Base-by-base conservation (phyloP, 305 asterid species). In the Rubia tinctorum region DNA sequence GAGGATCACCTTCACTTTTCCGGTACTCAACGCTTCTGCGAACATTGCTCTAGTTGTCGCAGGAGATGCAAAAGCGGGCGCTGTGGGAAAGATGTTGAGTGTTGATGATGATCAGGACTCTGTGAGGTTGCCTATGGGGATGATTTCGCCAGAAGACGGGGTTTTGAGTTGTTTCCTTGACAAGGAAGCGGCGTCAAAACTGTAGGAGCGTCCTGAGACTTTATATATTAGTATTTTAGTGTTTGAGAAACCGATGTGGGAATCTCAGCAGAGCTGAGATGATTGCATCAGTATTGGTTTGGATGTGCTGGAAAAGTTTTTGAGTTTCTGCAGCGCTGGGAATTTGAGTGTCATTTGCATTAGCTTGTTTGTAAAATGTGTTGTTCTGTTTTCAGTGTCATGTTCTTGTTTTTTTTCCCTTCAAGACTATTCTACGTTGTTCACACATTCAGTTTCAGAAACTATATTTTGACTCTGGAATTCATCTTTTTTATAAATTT, bases 1-100 rank as follows among this genome's bases (percentile, higher is more conserved):
- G 1, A 88, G 98, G 86, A 93, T 93, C 77, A 93, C 98, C 23
- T 88, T 91, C 86, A 93, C 98, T 1, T 88, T 93, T 45, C 97
- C 98, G 0, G 95, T 93, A 10, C 86, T 93, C 71, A 91, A 89
- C 77, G 82, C 97, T 2, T 77, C 97, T 64, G 80, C 93, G 0
- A 83, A 87, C 71, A 81, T 86, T 18, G 98, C 91, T 17, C 89
- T 93, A 86, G 97, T 93, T 78, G 73, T 91, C 67, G 84, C 90
- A 0, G 98, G 96, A 10, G 78, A 86, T 40, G 89, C 84, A 3
- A 71, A 86, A 72, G 94, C 93, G 2, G 75, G 81, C 71, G 81
- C 82, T 0, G 85, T 86, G 13, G 77, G 78, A 76, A 73, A 72
- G 22, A 84, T 84, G 0, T 66, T 93, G 75, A 85, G 86, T 5